phyloP scores from a whole-genome alignment of 345 rosid genomes.

The Brassica cretica region DNA sequence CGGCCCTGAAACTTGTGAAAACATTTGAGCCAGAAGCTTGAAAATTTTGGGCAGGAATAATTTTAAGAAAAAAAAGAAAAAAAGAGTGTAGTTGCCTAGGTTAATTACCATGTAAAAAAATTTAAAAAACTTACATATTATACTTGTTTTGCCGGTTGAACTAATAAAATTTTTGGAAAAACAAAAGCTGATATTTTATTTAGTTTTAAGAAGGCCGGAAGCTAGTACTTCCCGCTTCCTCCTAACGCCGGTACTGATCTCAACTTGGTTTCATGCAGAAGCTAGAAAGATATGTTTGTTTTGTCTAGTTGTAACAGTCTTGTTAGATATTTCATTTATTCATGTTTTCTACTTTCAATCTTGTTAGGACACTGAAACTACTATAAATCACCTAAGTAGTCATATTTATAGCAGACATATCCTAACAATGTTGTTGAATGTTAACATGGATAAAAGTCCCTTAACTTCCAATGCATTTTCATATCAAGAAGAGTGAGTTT shows the following conservation, averaged over 20 bases:
- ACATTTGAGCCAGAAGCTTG: no score
- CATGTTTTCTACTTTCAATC: background rate
- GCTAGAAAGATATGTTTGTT: background rate
- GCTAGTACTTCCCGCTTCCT: no score
- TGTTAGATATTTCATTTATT: background rate
- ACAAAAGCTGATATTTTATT: no score
- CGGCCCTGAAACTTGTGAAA: no score
- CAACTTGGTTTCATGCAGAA: background rate
- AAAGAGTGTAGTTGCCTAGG: no score
- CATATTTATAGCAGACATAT: background rate
- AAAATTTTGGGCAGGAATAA: no score
- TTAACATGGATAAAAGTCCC: background rate
- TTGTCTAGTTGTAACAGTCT: background rate
- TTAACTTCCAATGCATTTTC: background rate
- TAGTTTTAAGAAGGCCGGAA: no score
- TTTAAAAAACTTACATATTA: no score
- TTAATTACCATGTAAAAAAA: no score
- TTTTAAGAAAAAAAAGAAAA: no score
- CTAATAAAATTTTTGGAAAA: no score
- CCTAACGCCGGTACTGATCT: background rate
- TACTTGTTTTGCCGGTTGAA: no score
- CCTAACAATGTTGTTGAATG: slow-evolving; percentile 8
- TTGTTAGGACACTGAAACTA: background rate
- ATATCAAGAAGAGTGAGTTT: background rate
- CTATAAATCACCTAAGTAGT: background rate